A percentile compares a stretch with the other conserved stretches of the same genome.
These are phyloP conservation scores for Rhododendron ovatum DNA, from an alignment of 148 eudicot genomes.

Conservation along the genomic window DNA sequence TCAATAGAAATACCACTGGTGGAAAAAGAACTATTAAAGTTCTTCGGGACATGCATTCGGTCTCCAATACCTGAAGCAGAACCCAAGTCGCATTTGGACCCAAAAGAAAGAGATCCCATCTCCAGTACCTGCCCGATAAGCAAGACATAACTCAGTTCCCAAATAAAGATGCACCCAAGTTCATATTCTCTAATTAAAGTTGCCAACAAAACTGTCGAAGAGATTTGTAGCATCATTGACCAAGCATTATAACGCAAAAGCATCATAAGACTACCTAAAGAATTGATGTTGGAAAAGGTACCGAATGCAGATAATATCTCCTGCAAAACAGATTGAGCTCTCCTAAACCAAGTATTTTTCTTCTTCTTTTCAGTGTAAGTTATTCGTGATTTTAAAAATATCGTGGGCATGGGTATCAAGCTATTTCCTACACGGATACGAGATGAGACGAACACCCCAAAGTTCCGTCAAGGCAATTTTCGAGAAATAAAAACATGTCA, in stretches of 20 bases:
- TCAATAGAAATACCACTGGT: slow-evolving; percentile 19
- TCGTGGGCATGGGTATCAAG: background rate
- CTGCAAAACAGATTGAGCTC: background rate
- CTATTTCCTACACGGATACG: background rate
- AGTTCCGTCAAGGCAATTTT: background rate
- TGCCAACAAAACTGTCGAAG: background rate
- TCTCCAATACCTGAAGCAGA: slow-evolving; percentile 25
- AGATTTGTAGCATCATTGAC: background rate
- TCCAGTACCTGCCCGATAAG: slow-evolving; percentile 52
- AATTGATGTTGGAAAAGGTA: background rate
- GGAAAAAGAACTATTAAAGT: slow-evolving; percentile 13
- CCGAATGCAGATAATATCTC: background rate
- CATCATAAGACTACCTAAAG: background rate
- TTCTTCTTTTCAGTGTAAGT: background rate
- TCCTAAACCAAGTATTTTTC: background rate
- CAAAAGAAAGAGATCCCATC: slow-evolving; percentile 37
- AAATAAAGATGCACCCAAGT: background rate
- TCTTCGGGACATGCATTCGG: slow-evolving; percentile 14
- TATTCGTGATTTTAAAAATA: background rate
- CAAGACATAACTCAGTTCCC: background rate
- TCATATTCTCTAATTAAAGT: background rate
- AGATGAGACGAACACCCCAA: background rate
- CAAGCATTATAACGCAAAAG: background rate
- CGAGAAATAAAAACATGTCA: background rate
- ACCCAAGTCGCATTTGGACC: slow-evolving; percentile 31